Evolutionary conservation across 2,329 filamentous ascomycete species (phyloP).

Genomic region (Aspergillus flavus): DNA sequence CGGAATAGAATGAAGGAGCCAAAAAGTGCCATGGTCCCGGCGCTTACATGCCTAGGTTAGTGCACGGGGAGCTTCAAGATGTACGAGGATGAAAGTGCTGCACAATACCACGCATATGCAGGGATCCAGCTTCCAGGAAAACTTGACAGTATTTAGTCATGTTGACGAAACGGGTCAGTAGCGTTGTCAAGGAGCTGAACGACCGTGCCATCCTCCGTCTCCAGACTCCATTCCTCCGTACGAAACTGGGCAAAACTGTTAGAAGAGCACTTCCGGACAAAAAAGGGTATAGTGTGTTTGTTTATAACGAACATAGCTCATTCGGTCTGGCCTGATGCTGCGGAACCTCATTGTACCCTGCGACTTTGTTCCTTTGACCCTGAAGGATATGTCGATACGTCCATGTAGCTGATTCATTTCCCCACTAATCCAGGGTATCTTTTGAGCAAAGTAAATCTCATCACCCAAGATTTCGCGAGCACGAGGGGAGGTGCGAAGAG

Average conservation of each 20-base stretch:
- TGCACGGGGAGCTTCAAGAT: background rate
- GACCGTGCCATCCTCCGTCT: slow-evolving; percentile 65
- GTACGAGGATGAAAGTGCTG: background rate
- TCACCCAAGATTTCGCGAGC: slow-evolving; percentile 82
- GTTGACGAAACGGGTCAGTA: slow-evolving; percentile 66
- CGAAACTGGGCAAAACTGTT: slow-evolving; percentile 62
- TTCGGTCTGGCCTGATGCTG: slow-evolving; percentile 69
- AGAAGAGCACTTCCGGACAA: slow-evolving; percentile 10
- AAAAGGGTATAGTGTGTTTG: background rate
- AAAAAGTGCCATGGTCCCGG: background rate
- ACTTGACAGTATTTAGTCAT: slow-evolving; percentile 36
- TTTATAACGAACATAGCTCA: slow-evolving; percentile 55
- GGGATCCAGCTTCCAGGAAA: background rate
- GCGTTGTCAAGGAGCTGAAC: slow-evolving; percentile 75
- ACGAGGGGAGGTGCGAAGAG: slow-evolving; percentile 75
- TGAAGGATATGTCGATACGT: slow-evolving; percentile 81
- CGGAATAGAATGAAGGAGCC: background rate
- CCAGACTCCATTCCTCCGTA: slow-evolving; percentile 88
- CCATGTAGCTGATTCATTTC: slow-evolving; percentile 95
- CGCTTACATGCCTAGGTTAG: slow-evolving; percentile 1
- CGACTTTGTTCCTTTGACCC: slow-evolving; percentile 76
- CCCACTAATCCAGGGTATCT: slow-evolving; percentile 81
- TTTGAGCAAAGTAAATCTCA: slow-evolving; percentile 77
- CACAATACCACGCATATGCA: background rate
- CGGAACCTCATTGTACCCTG: slow-evolving; percentile 78